phyloP scores from a whole-genome alignment of 805 yeast genomes.

The Brettanomyces anomalus region DNA sequence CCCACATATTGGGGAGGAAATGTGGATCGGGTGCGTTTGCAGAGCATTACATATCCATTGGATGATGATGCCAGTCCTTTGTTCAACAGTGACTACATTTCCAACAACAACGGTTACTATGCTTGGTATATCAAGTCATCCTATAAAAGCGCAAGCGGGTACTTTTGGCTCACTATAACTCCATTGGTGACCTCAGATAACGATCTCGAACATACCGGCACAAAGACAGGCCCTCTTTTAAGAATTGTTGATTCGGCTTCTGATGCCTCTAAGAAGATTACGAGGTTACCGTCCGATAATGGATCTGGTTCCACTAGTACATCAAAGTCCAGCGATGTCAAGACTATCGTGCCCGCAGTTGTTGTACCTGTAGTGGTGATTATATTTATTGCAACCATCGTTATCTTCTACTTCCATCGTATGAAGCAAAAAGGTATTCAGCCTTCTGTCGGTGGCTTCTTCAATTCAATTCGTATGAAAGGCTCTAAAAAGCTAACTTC shows the following conservation, averaged over 20 bases:
- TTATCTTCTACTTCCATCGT: constrained; percentile 24
- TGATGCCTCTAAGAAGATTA: constrained; percentile 24
- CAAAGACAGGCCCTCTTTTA: constrained; percentile 31
- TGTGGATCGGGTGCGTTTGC: constrained; percentile 26
- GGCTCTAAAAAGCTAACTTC: constrained; percentile 8
- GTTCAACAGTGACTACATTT: constrained; percentile 25
- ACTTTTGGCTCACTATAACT: constrained; percentile 29
- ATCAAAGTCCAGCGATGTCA: constrained; percentile 16
- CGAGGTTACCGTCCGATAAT: constrained; percentile 34
- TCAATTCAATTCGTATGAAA: constrained; percentile 8
- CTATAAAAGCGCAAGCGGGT: constrained; percentile 23
- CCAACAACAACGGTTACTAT: constrained; percentile 31
- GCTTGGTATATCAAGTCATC: constrained; percentile 27
- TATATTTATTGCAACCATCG: constrained; percentile 20
- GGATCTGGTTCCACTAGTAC: constrained; percentile 13
- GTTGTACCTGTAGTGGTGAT: constrained; percentile 32
- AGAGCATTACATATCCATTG: constrained; percentile 27
- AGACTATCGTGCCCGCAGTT: constrained; percentile 33
- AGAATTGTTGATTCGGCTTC: constrained; percentile 25
- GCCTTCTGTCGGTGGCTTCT: constrained; percentile 10
- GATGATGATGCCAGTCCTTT: constrained; percentile 25
- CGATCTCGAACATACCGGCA: constrained; percentile 29
- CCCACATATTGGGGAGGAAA: constrained; percentile 33
- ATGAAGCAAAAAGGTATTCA: constrained; percentile 10
- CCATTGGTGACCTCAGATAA: constrained; percentile 29